phyloP scores from a whole-genome alignment of 2,329 filamentous ascomycete species.

The Pseudocercospora fijiensis region DNA sequence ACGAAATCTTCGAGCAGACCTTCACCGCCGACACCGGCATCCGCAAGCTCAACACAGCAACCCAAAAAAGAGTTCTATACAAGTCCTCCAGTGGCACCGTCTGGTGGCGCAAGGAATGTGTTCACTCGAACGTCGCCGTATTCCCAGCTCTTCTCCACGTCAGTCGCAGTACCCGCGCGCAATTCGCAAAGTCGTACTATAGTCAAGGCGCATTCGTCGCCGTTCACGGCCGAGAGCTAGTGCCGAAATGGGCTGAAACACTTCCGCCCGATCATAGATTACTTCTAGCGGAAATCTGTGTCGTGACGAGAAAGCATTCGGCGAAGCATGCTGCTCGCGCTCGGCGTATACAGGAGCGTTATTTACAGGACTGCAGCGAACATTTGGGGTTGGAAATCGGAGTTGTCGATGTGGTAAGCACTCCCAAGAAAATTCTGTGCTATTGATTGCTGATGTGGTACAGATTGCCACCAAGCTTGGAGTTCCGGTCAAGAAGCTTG shows the following conservation, averaged over 20 bases:
- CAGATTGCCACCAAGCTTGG: neutral
- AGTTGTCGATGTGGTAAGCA: neutral
- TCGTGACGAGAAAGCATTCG: neutral
- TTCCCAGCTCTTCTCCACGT: slow-evolving; percentile 9
- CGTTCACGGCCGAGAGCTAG: neutral
- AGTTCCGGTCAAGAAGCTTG: neutral
- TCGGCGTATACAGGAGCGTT: neutral
- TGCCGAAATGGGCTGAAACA: neutral
- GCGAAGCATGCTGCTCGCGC: neutral
- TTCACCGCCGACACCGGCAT: neutral
- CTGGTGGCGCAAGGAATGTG: neutral
- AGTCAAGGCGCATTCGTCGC: neutral
- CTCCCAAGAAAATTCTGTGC: neutral
- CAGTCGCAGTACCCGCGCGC: slow-evolving; percentile 1
- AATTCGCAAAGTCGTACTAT: slow-evolving; percentile 29
- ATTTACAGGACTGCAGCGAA: neutral
- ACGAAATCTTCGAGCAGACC: neutral
- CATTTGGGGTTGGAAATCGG: neutral
- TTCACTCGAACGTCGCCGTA: neutral
- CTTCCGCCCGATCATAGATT: neutral
- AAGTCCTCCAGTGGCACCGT: neutral
- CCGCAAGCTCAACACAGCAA: neutral
- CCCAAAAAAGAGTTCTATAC: neutral
- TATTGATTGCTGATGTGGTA: neutral
- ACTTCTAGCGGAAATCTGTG: neutral